Conservation (phyloP, 2,329 filamentous ascomycete genomes). For the Arachnomyces sp. region DNA sequence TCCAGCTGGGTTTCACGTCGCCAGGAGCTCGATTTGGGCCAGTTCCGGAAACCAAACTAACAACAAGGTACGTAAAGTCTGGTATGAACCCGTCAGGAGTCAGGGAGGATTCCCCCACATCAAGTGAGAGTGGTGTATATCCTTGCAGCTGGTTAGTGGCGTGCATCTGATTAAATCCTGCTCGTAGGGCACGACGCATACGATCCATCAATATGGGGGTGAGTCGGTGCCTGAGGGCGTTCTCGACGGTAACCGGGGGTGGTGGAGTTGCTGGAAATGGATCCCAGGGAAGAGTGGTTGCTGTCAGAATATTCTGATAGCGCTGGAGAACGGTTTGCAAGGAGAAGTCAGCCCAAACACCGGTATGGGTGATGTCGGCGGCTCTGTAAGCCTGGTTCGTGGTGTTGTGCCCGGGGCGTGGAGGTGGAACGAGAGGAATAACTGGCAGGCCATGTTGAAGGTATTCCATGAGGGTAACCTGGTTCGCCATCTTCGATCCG, state of each 20-base stretch:
- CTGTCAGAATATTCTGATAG: constrained; percentile 1
- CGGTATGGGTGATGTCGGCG: not conserved
- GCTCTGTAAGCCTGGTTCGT: constrained; percentile 1
- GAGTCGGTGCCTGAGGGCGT: too few species aligned
- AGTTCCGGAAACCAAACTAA: not conserved
- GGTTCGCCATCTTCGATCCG: too few species aligned
- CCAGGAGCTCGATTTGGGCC: constrained; percentile 6
- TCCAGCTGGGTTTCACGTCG: constrained; percentile 8
- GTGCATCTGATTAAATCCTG: not conserved
- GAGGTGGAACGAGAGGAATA: not conserved
- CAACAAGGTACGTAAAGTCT: constrained; percentile 3
- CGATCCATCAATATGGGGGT: too few species aligned
- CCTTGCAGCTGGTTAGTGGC: not conserved
- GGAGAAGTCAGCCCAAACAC: not conserved
- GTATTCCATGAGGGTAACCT: too few species aligned
- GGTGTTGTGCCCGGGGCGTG: not conserved
- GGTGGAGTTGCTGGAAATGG: constrained; percentile 2
- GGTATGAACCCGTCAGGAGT: not conserved
- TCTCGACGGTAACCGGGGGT: not conserved
- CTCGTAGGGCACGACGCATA: constrained; percentile 3
- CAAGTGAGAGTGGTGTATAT: not conserved
- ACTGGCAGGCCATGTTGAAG: too few species aligned
- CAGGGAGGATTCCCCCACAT: not conserved
- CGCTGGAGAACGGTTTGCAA: constrained; percentile 1
- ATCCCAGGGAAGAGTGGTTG: not conserved